Conservation (phyloP, 1,139 yeast species). For the Groenewaldozyma auringiensis region DNA sequence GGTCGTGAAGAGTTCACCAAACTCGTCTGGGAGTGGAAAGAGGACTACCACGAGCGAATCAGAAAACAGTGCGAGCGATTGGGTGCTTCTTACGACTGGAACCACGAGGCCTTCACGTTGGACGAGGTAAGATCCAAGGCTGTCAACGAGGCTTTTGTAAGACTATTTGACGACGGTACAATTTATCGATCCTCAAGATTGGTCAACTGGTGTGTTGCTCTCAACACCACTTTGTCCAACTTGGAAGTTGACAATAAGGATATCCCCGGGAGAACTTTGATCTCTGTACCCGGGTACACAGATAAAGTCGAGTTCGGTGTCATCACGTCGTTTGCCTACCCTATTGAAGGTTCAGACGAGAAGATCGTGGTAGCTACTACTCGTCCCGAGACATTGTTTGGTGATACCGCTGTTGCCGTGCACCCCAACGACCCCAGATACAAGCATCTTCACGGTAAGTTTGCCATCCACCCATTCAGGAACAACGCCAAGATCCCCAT, state of each 20-base stretch:
- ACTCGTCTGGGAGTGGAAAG: slow-evolving; percentile 98
- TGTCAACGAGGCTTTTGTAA: slow-evolving; percentile 86
- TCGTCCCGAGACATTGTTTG: slow-evolving; percentile 96
- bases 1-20: slow-evolving; percentile 86
- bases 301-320: slow-evolving; percentile 93
- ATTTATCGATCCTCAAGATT: slow-evolving; percentile 91
- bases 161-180: slow-evolving; percentile 87
- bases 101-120: slow-evolving; percentile 86
- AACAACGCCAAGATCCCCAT: slow-evolving; percentile 74
- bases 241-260: slow-evolving; percentile 93
- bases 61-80: slow-evolving; percentile 74
- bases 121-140: slow-evolving; percentile 72
- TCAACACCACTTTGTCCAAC: slow-evolving; percentile 92
- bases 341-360: slow-evolving; percentile 82
- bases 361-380: slow-evolving; percentile 90
- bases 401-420: slow-evolving; percentile 96
- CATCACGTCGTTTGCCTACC: slow-evolving; percentile 86
- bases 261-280: slow-evolving; percentile 68
- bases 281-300: slow-evolving; percentile 85
- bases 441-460: slow-evolving; percentile 90
- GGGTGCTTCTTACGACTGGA: slow-evolving; percentile 98
- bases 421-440: slow-evolving; percentile 93
- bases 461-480: slow-evolving; percentile 81
- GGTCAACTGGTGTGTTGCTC: slow-evolving; percentile 93
- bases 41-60: slow-evolving; percentile 79